Evolutionary conservation across 345 rosid genomes (phyloP).

Genomic region (Hirschfeldia incana): DNA sequence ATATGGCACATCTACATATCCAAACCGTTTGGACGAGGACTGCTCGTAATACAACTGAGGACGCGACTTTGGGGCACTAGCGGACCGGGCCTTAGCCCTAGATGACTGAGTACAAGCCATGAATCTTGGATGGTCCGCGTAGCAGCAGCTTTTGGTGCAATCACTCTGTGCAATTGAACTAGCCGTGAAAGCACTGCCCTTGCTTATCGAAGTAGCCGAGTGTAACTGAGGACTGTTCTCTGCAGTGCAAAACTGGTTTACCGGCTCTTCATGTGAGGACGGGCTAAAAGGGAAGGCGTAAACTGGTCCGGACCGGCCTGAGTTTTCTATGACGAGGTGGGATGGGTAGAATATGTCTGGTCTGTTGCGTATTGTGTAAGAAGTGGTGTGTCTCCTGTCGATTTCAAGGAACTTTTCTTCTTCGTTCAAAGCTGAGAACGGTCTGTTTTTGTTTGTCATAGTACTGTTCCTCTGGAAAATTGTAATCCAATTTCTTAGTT

Average conservation of each 20-base stretch:
- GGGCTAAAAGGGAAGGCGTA: constrained; percentile 49
- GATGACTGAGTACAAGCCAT: constrained; percentile 90
- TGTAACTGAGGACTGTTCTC: constrained; percentile 74
- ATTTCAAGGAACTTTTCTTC: constrained; percentile 75
- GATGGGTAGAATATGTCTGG: constrained; percentile 51
- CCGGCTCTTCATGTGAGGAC: constrained; percentile 44
- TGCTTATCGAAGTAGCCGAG: constrained; percentile 64
- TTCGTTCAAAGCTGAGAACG: constrained; percentile 40
- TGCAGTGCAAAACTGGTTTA: constrained; percentile 56
- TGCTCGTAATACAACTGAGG: constrained; percentile 55
- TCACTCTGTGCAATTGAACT: constrained; percentile 37
- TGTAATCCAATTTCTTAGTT: neutral
- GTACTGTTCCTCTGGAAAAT: constrained; percentile 63
- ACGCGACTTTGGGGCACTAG: constrained; percentile 82
- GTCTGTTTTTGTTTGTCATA: constrained; percentile 45
- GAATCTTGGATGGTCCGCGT: constrained; percentile 71
- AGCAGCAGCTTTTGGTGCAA: constrained; percentile 64
- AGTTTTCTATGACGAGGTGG: constrained; percentile 27
- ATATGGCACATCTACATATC: constrained; percentile 32
- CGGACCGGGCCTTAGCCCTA: constrained; percentile 72
- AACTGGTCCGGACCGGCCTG: constrained; percentile 49
- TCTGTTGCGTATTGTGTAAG: constrained; percentile 41
- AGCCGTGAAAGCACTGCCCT: constrained; percentile 68
- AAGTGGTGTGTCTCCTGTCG: constrained; percentile 51
- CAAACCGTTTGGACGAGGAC: constrained; percentile 65